Evolutionary conservation across 1,284 basidiomycete genomes (phyloP).

Genomic region (Ganoderma lucidum): DNA sequence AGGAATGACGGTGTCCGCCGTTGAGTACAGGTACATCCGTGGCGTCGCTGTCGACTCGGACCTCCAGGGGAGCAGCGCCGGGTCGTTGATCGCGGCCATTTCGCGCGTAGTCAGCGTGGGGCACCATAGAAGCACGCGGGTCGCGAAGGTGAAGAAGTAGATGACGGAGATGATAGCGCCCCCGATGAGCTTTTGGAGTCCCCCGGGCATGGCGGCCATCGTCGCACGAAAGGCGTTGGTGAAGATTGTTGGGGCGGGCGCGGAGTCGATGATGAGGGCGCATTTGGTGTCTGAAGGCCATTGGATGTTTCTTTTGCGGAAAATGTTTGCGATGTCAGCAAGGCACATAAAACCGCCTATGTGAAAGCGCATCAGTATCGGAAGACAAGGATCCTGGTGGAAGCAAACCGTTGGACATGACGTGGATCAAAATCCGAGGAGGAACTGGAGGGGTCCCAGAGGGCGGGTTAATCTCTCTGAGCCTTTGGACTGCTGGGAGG

Average conservation of each 20-base stretch:
- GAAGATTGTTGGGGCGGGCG: slow-evolving; percentile 15
- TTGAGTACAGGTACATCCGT: slow-evolving; percentile 55
- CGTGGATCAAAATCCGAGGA: slow-evolving; percentile 20
- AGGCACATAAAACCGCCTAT: slow-evolving; percentile 20
- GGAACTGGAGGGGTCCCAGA: neutral
- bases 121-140: slow-evolving; percentile 19
- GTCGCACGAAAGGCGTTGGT: slow-evolving; percentile 46
- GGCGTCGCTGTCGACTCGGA: slow-evolving; percentile 45
- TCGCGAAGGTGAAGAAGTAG: slow-evolving; percentile 33
- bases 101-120: slow-evolving; percentile 35
- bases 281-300: slow-evolving; percentile 18
- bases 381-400: too few species aligned
- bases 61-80: slow-evolving; percentile 56
- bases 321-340: slow-evolving; percentile 10
- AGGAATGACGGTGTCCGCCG: slow-evolving; percentile 54
- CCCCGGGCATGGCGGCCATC: slow-evolving; percentile 47
- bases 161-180: slow-evolving; percentile 36
- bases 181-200: slow-evolving; percentile 35
- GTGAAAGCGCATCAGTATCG: neutral
- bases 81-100: slow-evolving; percentile 43
- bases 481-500: slow-evolving; percentile 4
- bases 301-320: slow-evolving; percentile 8
- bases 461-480: neutral
- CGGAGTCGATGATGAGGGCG: slow-evolving; percentile 23
- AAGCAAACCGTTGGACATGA: slow-evolving; percentile 24